phyloP scores from a whole-genome alignment of 345 rosid species.

The Cardiospermum halicacabum region DNA sequence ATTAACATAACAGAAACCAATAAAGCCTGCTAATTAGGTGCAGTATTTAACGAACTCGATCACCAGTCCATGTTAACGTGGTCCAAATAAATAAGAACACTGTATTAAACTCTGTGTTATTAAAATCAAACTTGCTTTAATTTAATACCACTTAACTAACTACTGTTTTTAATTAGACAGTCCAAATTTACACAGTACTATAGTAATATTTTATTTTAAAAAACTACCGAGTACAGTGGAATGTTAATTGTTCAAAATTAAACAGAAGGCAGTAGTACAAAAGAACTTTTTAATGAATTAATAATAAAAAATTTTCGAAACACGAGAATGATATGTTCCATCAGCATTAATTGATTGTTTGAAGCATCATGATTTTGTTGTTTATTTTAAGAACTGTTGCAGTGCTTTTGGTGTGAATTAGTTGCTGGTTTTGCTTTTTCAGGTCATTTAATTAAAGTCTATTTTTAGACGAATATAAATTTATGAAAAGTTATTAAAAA shows the following conservation, averaged over 20 bases:
- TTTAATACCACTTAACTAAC: not conserved
- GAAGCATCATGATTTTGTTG: not conserved
- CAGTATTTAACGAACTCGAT: constrained; percentile 2
- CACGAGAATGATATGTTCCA: constrained; percentile 23
- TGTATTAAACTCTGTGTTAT: too few relatives aligned
- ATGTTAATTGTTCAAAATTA: too few relatives aligned
- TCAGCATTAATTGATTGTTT: constrained; percentile 17
- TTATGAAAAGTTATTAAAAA: not conserved
- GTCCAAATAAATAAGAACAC: too few relatives aligned
- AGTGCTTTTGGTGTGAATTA: not conserved
- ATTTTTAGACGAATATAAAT: not conserved
- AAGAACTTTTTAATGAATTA: not conserved
- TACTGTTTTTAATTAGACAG: not conserved
- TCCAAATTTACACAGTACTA: not conserved
- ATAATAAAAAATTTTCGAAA: not conserved
- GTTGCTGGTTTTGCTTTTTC: not conserved
- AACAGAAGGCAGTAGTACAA: too few relatives aligned
- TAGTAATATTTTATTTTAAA: too few relatives aligned
- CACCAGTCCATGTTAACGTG: not conserved
- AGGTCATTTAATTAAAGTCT: not conserved
- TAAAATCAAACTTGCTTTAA: not conserved
- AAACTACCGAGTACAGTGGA: too few relatives aligned
- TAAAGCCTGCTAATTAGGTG: not conserved
- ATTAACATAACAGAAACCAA: not conserved
- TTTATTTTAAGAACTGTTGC: too few relatives aligned